Conservation (phyloP, 176 grass and related monocot species). For the Thinopyrum elongatum region DNA sequence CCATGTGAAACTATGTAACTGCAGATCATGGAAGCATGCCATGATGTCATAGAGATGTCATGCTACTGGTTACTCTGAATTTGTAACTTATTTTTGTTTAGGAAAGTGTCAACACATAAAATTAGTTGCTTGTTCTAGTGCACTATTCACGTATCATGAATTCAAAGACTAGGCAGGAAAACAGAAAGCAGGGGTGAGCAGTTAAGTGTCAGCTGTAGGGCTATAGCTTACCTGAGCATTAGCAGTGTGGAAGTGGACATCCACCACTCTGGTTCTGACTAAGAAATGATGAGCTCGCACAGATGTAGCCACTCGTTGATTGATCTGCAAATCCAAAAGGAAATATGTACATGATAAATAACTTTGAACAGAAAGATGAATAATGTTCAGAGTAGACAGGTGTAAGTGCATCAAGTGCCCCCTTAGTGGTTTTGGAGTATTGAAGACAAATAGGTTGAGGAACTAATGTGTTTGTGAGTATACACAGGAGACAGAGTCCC, state of each 20-base stretch:
- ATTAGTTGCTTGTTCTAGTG: not conserved
- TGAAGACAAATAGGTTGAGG: no score
- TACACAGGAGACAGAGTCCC: no score
- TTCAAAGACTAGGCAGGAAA: not conserved
- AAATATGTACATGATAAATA: not conserved
- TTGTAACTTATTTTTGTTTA: not conserved
- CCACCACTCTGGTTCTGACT: not conserved
- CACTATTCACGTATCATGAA: not conserved
- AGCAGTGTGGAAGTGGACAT: slow-evolving; percentile 8
- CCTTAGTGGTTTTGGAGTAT: no score
- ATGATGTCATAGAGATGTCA: not conserved
- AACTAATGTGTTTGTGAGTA: no score
- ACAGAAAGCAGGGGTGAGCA: slow-evolving; percentile 3
- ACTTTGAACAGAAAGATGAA: not conserved
- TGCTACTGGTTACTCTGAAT: not conserved
- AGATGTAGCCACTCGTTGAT: not conserved
- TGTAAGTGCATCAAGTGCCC: no score
- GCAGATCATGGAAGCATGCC: not conserved
- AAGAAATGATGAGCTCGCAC: not conserved
- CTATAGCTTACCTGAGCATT: slow-evolving; percentile 26
- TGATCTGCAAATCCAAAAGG: not conserved
- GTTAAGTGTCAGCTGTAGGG: not conserved
- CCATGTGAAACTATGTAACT: not conserved
- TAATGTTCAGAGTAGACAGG: not conserved
- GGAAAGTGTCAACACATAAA: not conserved